These are phyloP conservation scores for Phytophthora sojae DNA, from an alignment of 352 stramenopile species.

Conservation along the genomic window DNA sequence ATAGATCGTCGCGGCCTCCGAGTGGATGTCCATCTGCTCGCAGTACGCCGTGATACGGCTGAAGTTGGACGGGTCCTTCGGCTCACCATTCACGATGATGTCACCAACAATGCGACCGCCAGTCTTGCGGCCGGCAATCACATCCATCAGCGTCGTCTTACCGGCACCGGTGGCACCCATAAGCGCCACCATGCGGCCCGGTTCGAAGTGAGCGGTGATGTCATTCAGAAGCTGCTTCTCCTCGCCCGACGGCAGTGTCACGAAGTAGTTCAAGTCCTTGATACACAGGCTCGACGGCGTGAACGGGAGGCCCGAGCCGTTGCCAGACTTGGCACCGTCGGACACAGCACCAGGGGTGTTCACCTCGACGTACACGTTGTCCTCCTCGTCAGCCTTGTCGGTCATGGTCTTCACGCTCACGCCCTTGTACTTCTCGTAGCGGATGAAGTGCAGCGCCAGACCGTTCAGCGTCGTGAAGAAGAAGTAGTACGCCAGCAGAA, in stretches of 20 bases:
- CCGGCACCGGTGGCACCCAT: constrained; percentile 63
- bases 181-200: constrained; percentile 61
- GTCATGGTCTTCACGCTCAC: no score
- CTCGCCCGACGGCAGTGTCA: constrained; percentile 60
- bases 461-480: no score
- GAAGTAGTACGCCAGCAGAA: no score
- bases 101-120: constrained; percentile 81
- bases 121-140: constrained; percentile 75
- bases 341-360: no score
- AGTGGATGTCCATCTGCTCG: constrained; percentile 93
- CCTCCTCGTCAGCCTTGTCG: no score
- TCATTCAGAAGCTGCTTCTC: constrained; percentile 51
- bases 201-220: constrained; percentile 41
- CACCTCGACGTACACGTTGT: constrained; percentile 54
- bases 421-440: no score
- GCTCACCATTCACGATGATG: constrained; percentile 91
- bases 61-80: constrained; percentile 84
- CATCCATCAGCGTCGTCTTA: constrained; percentile 68
- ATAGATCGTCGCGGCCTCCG: constrained; percentile 79
- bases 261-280: constrained; percentile 54
- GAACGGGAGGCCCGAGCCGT: constrained; percentile 46
- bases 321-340: constrained; percentile 25
- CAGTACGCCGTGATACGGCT: constrained; percentile 91
- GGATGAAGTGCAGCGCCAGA: no score
- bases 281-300: constrained; percentile 53